A percentile compares a stretch with the other conserved stretches of the same genome.
phyloP scores from a whole-genome alignment of 345 rosid genomes.

The Bruguiera sexangula region DNA sequence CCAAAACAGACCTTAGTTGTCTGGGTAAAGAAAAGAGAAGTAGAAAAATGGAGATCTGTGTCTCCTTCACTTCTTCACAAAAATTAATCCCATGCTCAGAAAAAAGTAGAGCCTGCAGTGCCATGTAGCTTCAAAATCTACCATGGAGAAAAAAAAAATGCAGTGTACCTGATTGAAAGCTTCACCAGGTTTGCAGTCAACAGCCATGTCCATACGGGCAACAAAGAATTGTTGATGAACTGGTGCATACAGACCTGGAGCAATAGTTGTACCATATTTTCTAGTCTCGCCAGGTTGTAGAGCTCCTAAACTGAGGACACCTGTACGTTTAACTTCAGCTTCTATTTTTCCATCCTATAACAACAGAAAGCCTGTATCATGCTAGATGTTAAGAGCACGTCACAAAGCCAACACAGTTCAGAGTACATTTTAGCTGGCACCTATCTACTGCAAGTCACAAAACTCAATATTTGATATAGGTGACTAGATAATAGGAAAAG shows the following conservation, averaged over 20 bases:
- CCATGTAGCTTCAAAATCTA: neutral
- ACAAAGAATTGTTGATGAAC: constrained; percentile 93
- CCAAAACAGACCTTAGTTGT: neutral
- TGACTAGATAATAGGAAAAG: constrained; percentile 2
- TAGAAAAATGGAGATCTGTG: neutral
- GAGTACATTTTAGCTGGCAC: too few relatives aligned
- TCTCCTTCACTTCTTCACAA: too few relatives aligned
- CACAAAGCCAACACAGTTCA: neutral
- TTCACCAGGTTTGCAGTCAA: constrained; percentile 90
- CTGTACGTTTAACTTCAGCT: constrained; percentile 90
- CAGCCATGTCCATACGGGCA: constrained; percentile 91
- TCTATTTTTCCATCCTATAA: constrained; percentile 88
- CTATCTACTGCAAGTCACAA: neutral
- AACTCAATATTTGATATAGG: neutral
- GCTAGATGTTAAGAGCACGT: constrained; percentile 12
- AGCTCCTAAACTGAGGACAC: constrained; percentile 91
- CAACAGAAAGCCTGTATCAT: constrained; percentile 12
- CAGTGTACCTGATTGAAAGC: constrained; percentile 67
- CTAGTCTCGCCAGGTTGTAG: constrained; percentile 82
- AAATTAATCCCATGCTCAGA: too few relatives aligned
- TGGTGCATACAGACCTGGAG: constrained; percentile 88
- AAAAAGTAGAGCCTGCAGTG: neutral
- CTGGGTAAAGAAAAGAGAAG: neutral
- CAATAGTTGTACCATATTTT: constrained; percentile 86
- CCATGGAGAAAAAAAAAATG: neutral